These are phyloP conservation scores for Trichosporon ovoides DNA, from an alignment of 1,284 basidiomycete species.

Conservation along the genomic window DNA sequence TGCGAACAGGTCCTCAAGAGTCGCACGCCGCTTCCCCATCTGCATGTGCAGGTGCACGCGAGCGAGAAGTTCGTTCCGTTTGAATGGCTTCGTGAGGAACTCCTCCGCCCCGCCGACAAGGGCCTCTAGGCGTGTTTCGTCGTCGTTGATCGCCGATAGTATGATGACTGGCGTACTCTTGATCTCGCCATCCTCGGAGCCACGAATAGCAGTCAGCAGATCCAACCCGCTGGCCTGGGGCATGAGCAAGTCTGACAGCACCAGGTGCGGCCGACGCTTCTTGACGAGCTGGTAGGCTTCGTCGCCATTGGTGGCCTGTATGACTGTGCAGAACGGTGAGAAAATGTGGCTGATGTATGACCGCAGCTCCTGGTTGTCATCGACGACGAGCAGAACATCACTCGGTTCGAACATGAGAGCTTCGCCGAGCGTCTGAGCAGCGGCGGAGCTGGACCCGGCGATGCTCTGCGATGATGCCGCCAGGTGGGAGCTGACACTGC, in stretches of 20 bases:
- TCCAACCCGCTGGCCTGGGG: constrained; percentile 25
- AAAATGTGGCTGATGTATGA: constrained; percentile 31
- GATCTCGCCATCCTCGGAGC: constrained; percentile 4
- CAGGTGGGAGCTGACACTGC: not conserved
- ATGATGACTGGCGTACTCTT: constrained; percentile 19
- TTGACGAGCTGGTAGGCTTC: constrained; percentile 37
- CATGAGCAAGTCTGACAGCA: constrained; percentile 36
- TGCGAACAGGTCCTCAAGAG: constrained; percentile 26
- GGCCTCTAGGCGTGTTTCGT: constrained; percentile 24
- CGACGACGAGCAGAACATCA: constrained; percentile 29
- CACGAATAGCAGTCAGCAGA: constrained; percentile 14
- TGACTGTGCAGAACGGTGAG: constrained; percentile 33
- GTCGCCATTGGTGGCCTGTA: constrained; percentile 38
- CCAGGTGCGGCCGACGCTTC: constrained; percentile 21
- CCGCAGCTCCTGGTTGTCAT: constrained; percentile 32
- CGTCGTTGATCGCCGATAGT: constrained; percentile 19
- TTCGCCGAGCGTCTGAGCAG: not conserved
- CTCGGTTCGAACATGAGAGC: constrained; percentile 23
- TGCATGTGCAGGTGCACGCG: constrained; percentile 37
- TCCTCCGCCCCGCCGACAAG: constrained; percentile 45
- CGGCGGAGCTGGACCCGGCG: not conserved
- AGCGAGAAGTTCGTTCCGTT: constrained; percentile 42
- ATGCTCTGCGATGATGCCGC: not conserved
- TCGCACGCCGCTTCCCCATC: constrained; percentile 27
- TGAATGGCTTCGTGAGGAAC: constrained; percentile 33